Conservation (phyloP, 768 basidiomycete genomes). For the Russula dissimulans region DNA sequence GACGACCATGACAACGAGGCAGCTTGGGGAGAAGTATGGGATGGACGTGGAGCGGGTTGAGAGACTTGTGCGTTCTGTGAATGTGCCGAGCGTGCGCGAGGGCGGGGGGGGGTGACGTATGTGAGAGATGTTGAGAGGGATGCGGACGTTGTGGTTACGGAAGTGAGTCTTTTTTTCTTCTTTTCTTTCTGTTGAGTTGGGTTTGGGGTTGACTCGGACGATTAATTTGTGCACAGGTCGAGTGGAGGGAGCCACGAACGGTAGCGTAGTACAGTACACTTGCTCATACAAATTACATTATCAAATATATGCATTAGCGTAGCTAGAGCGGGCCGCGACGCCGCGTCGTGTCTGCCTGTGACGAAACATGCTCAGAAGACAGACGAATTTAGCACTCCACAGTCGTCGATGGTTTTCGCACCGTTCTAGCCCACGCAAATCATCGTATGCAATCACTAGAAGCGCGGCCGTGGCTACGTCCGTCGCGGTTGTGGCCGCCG, state of each 20-base stretch:
- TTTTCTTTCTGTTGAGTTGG: no score
- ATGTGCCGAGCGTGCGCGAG: conserved; percentile 51
- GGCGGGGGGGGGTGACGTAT: conserved; percentile 20
- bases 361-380: conserved; percentile 11
- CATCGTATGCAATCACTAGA: background rate
- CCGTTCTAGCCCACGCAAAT: background rate
- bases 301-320: no score
- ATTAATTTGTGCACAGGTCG: background rate
- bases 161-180: conserved; percentile 31
- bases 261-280: no score
- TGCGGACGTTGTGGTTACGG: conserved; percentile 41
- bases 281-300: no score
- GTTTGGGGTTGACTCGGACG: no score
- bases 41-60: conserved; percentile 47
- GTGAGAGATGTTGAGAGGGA: conserved; percentile 33
- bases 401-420: conserved; percentile 3
- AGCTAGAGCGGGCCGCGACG: no score
- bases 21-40: conserved; percentile 44
- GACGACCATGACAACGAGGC: conserved; percentile 12
- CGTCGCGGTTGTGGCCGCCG: background rate
- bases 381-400: background rate
- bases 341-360: background rate
- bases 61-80: conserved; percentile 47
- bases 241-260: conserved; percentile 4
- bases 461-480: conserved; percentile 3